Conservation (phyloP, 1,284 basidiomycete species). For the Trametes sp. region DNA sequence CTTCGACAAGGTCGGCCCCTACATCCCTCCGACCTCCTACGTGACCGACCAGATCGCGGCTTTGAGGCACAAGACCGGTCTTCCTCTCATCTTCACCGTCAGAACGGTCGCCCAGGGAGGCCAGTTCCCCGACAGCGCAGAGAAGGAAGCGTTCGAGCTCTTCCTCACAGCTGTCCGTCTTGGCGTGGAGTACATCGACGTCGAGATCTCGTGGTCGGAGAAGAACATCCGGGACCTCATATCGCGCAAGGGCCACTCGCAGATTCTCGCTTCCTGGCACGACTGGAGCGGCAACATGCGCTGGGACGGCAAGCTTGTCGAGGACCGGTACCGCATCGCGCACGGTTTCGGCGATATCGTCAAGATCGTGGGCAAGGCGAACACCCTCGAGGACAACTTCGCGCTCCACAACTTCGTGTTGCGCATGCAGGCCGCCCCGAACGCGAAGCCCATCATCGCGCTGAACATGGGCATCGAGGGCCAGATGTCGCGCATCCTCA, state of each 20-base stretch:
- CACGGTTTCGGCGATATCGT: conserved; percentile 83
- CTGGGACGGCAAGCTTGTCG: conserved; percentile 79
- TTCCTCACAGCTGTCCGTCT: conserved; percentile 83
- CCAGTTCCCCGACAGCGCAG: conserved; percentile 83
- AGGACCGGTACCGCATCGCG: conserved; percentile 75
- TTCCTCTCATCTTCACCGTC: conserved; percentile 95
- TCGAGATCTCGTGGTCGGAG: conserved; percentile 85
- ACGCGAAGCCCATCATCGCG: conserved; percentile 84
- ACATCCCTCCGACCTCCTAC: conserved; percentile 76
- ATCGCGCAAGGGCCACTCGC: conserved; percentile 72
- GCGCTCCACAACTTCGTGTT: conserved; percentile 78
- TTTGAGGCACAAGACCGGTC: conserved; percentile 77
- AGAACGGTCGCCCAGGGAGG: conserved; percentile 92
- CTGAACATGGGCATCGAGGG: conserved; percentile 94
- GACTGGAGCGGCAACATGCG: conserved; percentile 89
- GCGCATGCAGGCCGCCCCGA: conserved; percentile 48
- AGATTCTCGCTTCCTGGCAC: conserved; percentile 94
- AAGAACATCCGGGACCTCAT: conserved; percentile 68
- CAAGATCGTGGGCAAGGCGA: conserved; percentile 92
- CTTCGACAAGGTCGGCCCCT: conserved; percentile 53
- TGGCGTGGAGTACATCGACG: conserved; percentile 93
- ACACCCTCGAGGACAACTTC: conserved; percentile 81
- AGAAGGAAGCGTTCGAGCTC: conserved; percentile 81
- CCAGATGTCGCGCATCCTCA: conserved; percentile 90
- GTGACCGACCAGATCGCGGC: conserved; percentile 86